phyloP scores from a whole-genome alignment of 768 basidiomycete genomes.

The Lanmaoa rubissima region DNA sequence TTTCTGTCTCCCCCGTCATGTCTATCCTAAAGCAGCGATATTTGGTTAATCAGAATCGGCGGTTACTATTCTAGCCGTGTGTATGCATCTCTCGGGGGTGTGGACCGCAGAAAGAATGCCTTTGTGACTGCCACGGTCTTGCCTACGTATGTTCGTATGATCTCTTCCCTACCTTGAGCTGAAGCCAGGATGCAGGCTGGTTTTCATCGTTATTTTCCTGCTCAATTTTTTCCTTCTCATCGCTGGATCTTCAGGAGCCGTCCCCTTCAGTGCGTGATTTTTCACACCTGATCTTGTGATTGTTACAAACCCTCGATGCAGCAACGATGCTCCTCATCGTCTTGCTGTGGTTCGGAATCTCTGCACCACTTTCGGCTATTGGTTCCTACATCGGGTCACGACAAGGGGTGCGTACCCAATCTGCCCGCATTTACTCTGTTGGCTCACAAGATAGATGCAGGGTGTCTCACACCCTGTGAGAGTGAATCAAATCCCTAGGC shows the following conservation, averaged over 20 bases:
- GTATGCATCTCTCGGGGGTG: constrained; percentile 72
- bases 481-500: constrained; percentile 92
- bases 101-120: constrained; percentile 74
- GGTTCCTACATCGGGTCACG: constrained; percentile 86
- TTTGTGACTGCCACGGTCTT: constrained; percentile 87
- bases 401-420: constrained; percentile 64
- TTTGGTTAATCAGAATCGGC: constrained; percentile 53
- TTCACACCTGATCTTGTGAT: background rate
- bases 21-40: background rate
- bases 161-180: constrained; percentile 1
- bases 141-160: constrained; percentile 61
- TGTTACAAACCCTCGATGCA: constrained; percentile 25
- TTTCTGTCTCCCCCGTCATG: background rate
- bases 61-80: constrained; percentile 87
- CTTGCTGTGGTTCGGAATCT: constrained; percentile 90
- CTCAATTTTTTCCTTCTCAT: constrained; percentile 86
- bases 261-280: constrained; percentile 74
- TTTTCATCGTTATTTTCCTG: constrained; percentile 86
- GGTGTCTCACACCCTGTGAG: constrained; percentile 78
- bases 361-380: constrained; percentile 81
- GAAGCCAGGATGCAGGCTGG: constrained; percentile 46
- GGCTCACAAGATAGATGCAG: constrained; percentile 37
- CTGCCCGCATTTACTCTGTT: background rate
- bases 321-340: constrained; percentile 85
- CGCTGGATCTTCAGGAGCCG: constrained; percentile 89